Conservation (phyloP, 495 filamentous ascomycete species). For the Hypoxylon cercidicola region DNA sequence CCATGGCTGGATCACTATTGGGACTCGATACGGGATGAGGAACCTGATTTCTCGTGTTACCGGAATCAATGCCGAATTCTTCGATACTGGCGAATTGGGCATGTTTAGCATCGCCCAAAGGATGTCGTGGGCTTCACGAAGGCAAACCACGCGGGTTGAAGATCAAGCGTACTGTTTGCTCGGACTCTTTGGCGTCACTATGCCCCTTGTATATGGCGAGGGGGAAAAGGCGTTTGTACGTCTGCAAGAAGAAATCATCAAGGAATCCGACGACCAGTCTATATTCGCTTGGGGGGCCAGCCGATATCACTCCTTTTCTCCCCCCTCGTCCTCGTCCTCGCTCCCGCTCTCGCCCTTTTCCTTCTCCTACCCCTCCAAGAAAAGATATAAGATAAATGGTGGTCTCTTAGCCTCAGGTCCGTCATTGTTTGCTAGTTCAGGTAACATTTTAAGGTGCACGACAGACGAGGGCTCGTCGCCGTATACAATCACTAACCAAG, state of each 20-base stretch:
- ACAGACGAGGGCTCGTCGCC: too few species aligned
- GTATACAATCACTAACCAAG: too few species aligned
- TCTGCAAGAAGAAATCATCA: constrained; percentile 33
- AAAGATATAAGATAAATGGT: too few species aligned
- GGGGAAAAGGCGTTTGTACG: constrained; percentile 30
- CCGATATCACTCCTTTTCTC: too few species aligned
- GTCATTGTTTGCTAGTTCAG: too few species aligned
- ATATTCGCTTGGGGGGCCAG: constrained; percentile 38
- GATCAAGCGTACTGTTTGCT: constrained; percentile 41
- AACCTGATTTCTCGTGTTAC: constrained; percentile 22
- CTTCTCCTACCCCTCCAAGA: too few species aligned
- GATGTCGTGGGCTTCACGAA: constrained; percentile 37
- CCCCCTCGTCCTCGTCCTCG: too few species aligned
- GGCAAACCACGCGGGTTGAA: constrained; percentile 37
- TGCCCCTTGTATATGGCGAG: constrained; percentile 44
- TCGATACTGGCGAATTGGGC: background rate
- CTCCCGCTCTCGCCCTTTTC: too few species aligned
- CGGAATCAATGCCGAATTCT: constrained; percentile 4
- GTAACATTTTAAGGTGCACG: too few species aligned
- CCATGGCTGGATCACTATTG: constrained; percentile 39
- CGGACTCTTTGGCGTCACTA: constrained; percentile 43
- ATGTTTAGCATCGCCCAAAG: constrained; percentile 25
- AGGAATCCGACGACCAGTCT: constrained; percentile 19
- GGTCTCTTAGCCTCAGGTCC: too few species aligned
- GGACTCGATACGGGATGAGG: constrained; percentile 7